A percentile compares a stretch with the other conserved stretches of the same genome.
Conservation (phyloP, 306 rosid genomes). For the Amphicarpaea edgeworthii region DNA sequence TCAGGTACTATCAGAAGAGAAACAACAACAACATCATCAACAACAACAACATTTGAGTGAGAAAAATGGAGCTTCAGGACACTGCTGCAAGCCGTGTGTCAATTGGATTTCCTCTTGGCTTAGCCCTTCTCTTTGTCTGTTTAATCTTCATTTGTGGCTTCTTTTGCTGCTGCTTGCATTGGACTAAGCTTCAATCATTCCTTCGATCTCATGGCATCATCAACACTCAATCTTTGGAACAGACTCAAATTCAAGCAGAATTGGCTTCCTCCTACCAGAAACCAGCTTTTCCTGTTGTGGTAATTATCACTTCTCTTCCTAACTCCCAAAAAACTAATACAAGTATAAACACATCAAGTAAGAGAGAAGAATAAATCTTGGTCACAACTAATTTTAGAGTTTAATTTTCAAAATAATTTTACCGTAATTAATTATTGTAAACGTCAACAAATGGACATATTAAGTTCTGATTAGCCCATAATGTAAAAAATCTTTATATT, state of each 20-base stretch:
- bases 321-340: neutral
- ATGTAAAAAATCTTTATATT: neutral
- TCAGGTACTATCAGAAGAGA: constrained; percentile 7
- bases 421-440: too few species aligned
- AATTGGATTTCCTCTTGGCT: constrained; percentile 66
- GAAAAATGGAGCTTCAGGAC: constrained; percentile 53
- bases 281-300: constrained; percentile 55
- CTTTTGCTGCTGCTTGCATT: constrained; percentile 70
- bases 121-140: constrained; percentile 60
- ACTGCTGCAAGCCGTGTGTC: constrained; percentile 46
- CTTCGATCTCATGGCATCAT: constrained; percentile 26
- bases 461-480: neutral
- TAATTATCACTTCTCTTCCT: neutral
- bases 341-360: neutral
- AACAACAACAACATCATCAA: neutral
- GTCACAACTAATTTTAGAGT: neutral
- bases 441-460: neutral
- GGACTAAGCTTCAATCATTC: constrained; percentile 57
- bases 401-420: too few species aligned
- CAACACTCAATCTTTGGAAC: constrained; percentile 18
- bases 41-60: neutral
- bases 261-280: constrained; percentile 44
- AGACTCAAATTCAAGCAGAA: constrained; percentile 43
- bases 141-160: constrained; percentile 52
- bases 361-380: neutral